These are phyloP conservation scores for Juglanconis sp. DNA, from an alignment of 2,329 filamentous ascomycete species.

Conservation along the genomic window DNA sequence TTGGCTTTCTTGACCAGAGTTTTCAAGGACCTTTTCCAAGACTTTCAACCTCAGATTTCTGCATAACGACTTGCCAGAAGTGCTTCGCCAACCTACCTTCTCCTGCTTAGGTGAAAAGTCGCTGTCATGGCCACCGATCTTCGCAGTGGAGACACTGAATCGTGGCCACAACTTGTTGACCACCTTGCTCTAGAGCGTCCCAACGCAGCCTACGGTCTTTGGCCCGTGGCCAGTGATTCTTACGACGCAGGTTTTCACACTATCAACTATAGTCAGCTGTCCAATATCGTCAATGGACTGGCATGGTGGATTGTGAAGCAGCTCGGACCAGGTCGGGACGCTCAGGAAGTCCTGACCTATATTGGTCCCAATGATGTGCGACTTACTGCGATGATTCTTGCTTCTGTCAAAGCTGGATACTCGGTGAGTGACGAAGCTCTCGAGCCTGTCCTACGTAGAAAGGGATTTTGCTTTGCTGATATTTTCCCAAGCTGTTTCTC, in stretches of 20 bases:
- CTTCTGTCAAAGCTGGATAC: slow-evolving; percentile 35
- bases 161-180: slow-evolving; percentile 30
- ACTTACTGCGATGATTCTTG: slow-evolving; percentile 34
- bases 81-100: no score
- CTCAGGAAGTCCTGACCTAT: slow-evolving; percentile 32
- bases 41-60: no score
- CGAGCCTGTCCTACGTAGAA: no score
- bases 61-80: no score
- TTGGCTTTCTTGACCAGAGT: no score
- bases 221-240: slow-evolving; percentile 25
- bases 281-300: slow-evolving; percentile 31
- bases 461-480: no score
- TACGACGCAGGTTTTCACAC: slow-evolving; percentile 1
- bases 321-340: slow-evolving; percentile 20
- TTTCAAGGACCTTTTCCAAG: no score
- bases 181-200: slow-evolving; percentile 28
- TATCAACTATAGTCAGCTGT: slow-evolving; percentile 2
- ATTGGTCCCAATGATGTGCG: slow-evolving; percentile 38
- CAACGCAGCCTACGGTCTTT: slow-evolving; percentile 29
- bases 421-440: slow-evolving; percentile 10
- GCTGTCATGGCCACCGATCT: no score
- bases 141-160: no score
- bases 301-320: slow-evolving; percentile 33
- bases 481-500: slow-evolving; percentile 26
- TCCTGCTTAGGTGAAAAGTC: no score